Evolutionary conservation across 2,329 filamentous ascomycete species (phyloP).

Genomic region (Cordyceps farinosa): DNA sequence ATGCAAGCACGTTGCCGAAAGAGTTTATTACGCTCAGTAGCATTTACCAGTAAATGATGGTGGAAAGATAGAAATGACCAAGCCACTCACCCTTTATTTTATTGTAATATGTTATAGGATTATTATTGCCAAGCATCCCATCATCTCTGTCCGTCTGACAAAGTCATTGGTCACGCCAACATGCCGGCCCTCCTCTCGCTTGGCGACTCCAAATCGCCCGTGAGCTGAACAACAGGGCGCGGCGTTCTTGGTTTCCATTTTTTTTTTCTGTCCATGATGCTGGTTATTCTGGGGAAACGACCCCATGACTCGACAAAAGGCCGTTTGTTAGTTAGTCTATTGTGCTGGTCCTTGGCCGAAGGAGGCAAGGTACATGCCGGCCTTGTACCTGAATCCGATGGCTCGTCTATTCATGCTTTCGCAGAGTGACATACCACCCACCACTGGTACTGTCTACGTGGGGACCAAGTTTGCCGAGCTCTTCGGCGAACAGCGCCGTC

Average conservation of each 20-base stretch:
- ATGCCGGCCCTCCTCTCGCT: neutral
- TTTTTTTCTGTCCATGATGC: neutral
- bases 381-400: neutral
- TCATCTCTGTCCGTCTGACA: neutral
- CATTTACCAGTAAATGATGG: too few species aligned
- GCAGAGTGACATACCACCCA: conserved; percentile 6
- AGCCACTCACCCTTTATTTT: neutral
- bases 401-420: neutral
- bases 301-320: neutral
- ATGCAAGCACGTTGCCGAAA: neutral
- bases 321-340: neutral
- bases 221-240: conserved; percentile 3
- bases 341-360: neutral
- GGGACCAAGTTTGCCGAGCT: conserved; percentile 1
- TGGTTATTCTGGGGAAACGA: neutral
- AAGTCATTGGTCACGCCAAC: neutral
- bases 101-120: neutral
- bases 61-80: neutral
- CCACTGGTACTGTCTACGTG: conserved; percentile 2
- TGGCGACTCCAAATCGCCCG: neutral
- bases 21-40: neutral
- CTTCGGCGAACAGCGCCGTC: conserved; percentile 6
- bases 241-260: neutral
- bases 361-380: neutral
- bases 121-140: neutral